Evolutionary conservation across 2,329 filamentous ascomycete genomes (phyloP).

Genomic region (Elsinoe arachidis): DNA sequence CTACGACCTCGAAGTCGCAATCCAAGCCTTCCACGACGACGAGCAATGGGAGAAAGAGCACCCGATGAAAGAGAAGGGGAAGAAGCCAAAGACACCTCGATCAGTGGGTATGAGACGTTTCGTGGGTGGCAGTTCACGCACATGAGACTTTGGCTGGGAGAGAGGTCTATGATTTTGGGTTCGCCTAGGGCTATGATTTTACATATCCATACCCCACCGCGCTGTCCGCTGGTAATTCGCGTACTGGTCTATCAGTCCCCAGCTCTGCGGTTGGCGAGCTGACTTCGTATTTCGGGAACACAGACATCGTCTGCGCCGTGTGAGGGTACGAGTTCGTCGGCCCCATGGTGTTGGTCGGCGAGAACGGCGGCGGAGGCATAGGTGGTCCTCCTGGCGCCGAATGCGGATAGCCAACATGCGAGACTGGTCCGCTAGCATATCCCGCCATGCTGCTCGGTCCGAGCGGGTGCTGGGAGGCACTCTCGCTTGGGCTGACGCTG

Average conservation of each 20-base stretch:
- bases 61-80: conserved; percentile 44
- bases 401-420: not conserved
- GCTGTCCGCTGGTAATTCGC: conserved; percentile 1
- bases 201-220: not conserved
- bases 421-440: not conserved
- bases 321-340: not conserved
- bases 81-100: conserved; percentile 30
- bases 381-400: not conserved
- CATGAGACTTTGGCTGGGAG: not conserved
- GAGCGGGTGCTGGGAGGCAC: not conserved
- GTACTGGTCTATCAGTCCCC: not conserved
- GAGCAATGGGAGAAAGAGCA: conserved; percentile 67
- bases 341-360: not conserved
- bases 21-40: conserved; percentile 58
- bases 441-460: not conserved
- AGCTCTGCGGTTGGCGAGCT: not conserved
- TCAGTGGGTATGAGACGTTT: conserved; percentile 29
- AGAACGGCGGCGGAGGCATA: not conserved
- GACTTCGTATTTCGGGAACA: not conserved
- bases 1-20: conserved; percentile 58
- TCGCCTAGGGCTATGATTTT: not conserved
- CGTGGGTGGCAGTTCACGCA: conserved; percentile 20
- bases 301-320: not conserved
- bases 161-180: not conserved
- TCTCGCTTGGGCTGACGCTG: conserved; percentile 6